Percentiles rank a stretch among this genome's conserved stretches.
phyloP scores from a whole-genome alignment of 257 asterid species.

The Craterostigma plantagineum region DNA sequence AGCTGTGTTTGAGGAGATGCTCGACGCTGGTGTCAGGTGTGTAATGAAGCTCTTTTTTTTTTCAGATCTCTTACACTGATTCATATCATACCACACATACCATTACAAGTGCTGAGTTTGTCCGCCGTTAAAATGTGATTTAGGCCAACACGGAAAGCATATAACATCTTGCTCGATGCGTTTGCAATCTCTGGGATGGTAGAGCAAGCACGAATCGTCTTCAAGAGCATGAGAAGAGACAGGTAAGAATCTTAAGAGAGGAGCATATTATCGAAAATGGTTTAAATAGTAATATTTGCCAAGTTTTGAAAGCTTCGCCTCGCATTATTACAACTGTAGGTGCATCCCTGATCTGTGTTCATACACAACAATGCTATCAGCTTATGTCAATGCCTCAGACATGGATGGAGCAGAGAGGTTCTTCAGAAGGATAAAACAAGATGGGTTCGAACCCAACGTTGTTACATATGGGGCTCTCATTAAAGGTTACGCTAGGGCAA shows the following conservation, averaged over 20 bases:
- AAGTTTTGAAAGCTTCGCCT: slow-evolving; percentile 1
- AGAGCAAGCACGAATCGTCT: slow-evolving; percentile 71
- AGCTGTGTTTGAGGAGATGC: slow-evolving; percentile 97
- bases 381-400: slow-evolving; percentile 71
- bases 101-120: background rate
- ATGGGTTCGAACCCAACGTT: slow-evolving; percentile 55
- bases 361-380: slow-evolving; percentile 80
- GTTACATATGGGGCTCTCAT: slow-evolving; percentile 66
- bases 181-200: slow-evolving; percentile 98
- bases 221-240: slow-evolving; percentile 98
- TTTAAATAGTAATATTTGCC: background rate
- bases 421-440: slow-evolving; percentile 62
- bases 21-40: slow-evolving; percentile 91
- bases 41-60: slow-evolving; percentile 2
- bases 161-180: slow-evolving; percentile 90
- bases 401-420: slow-evolving; percentile 92
- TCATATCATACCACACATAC: background rate
- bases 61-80: too few relatives aligned
- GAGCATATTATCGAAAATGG: background rate
- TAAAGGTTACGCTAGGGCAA: slow-evolving; percentile 63
- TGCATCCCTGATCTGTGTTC: slow-evolving; percentile 81
- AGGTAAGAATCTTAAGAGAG: slow-evolving; percentile 16
- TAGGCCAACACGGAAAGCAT: slow-evolving; percentile 93
- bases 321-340: slow-evolving; percentile 13
- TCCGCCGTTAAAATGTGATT: slow-evolving; percentile 1